phyloP scores from a whole-genome alignment of 164 flowering plant species.

The Magnolia officinalis region DNA sequence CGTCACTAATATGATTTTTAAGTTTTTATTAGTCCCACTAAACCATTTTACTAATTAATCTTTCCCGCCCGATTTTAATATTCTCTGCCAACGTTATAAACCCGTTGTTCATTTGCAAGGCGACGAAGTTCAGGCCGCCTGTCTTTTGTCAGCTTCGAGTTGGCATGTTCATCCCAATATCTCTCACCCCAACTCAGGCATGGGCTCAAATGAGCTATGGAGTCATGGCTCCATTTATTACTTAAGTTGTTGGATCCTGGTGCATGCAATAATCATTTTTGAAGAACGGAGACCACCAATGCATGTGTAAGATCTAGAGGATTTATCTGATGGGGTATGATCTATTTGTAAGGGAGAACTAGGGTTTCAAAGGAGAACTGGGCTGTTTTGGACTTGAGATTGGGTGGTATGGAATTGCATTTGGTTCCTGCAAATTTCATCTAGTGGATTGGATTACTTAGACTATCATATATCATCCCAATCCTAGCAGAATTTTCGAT shows the following conservation, averaged over 20 bases:
- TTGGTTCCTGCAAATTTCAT: no score
- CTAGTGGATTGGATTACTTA: no score
- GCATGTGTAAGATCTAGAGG: no score
- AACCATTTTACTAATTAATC: constrained; percentile 11
- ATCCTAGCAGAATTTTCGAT: no score
- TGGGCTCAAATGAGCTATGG: background rate
- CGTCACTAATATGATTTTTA: constrained; percentile 6
- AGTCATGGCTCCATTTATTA: background rate
- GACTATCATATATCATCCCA: no score
- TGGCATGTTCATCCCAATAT: constrained; percentile 4
- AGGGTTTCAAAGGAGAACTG: no score
- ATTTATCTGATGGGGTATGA: no score
- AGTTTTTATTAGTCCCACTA: background rate
- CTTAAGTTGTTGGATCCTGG: background rate
- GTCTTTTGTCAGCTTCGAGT: constrained; percentile 25
- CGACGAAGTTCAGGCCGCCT: constrained; percentile 39
- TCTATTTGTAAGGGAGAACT: background rate
- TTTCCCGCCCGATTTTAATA: constrained; percentile 31
- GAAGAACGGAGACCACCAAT: no score
- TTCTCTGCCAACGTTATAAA: constrained; percentile 28
- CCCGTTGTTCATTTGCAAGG: constrained; percentile 26
- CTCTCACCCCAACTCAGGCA: background rate
- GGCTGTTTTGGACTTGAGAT: no score
- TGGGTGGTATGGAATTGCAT: no score
- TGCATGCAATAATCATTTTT: background rate